Conservation (phyloP, 352 stramenopile genomes). For the Aphanomyces invadans region DNA sequence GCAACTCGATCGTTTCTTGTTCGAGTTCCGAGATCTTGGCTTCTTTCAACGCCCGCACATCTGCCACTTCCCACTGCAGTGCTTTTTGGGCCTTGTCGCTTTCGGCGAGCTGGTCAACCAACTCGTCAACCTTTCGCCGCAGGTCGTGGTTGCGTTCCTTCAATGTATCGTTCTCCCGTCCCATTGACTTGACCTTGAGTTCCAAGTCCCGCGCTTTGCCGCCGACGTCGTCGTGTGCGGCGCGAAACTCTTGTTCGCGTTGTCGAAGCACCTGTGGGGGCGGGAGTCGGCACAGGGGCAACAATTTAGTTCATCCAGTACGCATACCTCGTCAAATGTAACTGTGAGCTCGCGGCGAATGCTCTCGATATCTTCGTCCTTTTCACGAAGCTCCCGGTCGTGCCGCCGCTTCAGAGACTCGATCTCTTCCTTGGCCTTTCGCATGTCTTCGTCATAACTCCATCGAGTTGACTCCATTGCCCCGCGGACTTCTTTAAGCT, state of each 20-base stretch:
- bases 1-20: constrained; percentile 39
- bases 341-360: constrained; percentile 63
- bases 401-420: constrained; percentile 41
- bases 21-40: constrained; percentile 61
- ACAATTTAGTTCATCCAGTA: not conserved
- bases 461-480: constrained; percentile 64
- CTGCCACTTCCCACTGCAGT: constrained; percentile 60
- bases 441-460: constrained; percentile 71
- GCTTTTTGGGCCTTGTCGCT: constrained; percentile 60
- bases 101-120: constrained; percentile 48
- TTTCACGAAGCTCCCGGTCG: constrained; percentile 53
- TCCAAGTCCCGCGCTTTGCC: constrained; percentile 46
- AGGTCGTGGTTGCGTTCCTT: constrained; percentile 43
- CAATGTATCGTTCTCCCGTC: constrained; percentile 38
- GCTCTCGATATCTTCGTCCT: constrained; percentile 70
- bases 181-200: constrained; percentile 43
- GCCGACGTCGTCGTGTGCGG: constrained; percentile 36
- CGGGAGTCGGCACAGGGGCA: no score
- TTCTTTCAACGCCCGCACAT: constrained; percentile 49
- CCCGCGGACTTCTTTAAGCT: constrained; percentile 62
- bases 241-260: constrained; percentile 54
- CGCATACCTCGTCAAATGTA: constrained; percentile 59
- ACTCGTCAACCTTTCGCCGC: constrained; percentile 57
- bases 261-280: constrained; percentile 38
- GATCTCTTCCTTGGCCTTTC: constrained; percentile 50